These are phyloP conservation scores for Podaxis sp. DNA, from an alignment of 768 basidiomycete genomes.

Conservation along the genomic window DNA sequence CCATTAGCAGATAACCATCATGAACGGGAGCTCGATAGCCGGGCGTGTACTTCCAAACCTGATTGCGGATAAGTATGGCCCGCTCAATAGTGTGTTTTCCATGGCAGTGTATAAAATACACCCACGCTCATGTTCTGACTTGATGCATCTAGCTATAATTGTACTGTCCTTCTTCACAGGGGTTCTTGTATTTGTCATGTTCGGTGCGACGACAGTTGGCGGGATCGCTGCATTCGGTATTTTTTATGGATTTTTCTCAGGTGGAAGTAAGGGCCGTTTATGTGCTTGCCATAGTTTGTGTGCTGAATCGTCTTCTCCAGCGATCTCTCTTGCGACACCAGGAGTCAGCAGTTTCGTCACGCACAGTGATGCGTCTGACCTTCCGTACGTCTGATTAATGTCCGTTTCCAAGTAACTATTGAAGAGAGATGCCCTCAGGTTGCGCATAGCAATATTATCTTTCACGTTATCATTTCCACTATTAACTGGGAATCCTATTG, in stretches of 20 bases:
- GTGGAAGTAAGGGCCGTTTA: slow-evolving; percentile 38
- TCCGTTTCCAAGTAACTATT: background rate
- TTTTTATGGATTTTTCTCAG: slow-evolving; percentile 56
- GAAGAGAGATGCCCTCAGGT: slow-evolving; percentile 15
- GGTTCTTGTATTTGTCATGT: slow-evolving; percentile 47
- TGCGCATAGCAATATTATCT: slow-evolving; percentile 44
- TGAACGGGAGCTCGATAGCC: slow-evolving; percentile 53
- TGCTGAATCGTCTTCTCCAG: slow-evolving; percentile 22
- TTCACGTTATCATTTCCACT: slow-evolving; percentile 43
- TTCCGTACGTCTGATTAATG: slow-evolving; percentile 33
- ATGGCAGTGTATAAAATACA: background rate
- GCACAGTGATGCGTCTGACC: slow-evolving; percentile 40
- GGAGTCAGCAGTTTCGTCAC: slow-evolving; percentile 37
- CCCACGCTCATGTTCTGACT: background rate
- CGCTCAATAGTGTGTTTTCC: slow-evolving; percentile 41
- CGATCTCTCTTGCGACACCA: slow-evolving; percentile 38
- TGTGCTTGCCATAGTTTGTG: background rate
- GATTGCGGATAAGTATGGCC: slow-evolving; percentile 47
- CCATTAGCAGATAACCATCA: slow-evolving; percentile 41
- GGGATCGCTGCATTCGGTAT: slow-evolving; percentile 45
- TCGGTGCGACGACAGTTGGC: slow-evolving; percentile 40
- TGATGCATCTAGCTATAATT: slow-evolving; percentile 37
- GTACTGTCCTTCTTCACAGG: slow-evolving; percentile 38
- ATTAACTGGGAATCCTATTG: slow-evolving; percentile 50
- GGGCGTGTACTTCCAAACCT: slow-evolving; percentile 61